Percentiles rank a stretch among this genome's conserved stretches.
Conservation (phyloP, 768 basidiomycete species). For the Botryobasidium botryosum region DNA sequence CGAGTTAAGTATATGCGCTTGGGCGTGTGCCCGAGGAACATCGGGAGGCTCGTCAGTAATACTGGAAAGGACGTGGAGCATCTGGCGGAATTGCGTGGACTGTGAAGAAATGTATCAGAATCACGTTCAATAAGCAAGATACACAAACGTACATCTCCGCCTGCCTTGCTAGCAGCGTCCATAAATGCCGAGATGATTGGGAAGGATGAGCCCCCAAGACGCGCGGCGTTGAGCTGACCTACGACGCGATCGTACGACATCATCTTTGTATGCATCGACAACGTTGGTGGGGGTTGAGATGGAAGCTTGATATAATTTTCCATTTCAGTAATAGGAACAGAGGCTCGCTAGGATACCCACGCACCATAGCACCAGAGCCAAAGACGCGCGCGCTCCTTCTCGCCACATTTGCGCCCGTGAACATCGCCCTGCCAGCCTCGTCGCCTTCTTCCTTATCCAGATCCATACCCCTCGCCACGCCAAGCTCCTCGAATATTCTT, state of each 20-base stretch:
- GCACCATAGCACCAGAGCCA: background rate
- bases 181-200: slow-evolving; percentile 59
- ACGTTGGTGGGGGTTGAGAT: slow-evolving; percentile 9
- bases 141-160: background rate
- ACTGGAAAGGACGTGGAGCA: slow-evolving; percentile 53
- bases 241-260: slow-evolving; percentile 85
- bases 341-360: background rate
- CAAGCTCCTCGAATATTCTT: slow-evolving; percentile 77
- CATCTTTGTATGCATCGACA: slow-evolving; percentile 66
- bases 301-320: background rate
- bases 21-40: slow-evolving; percentile 61
- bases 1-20: slow-evolving; percentile 68
- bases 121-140: background rate
- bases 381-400: background rate
- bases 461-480: slow-evolving; percentile 35
- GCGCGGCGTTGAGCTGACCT: slow-evolving; percentile 54
- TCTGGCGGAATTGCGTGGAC: slow-evolving; percentile 8
- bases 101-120: background rate
- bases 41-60: slow-evolving; percentile 63
- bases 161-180: slow-evolving; percentile 34
- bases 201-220: slow-evolving; percentile 54
- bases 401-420: background rate
- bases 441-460: slow-evolving; percentile 31
- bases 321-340: background rate
- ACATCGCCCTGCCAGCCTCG: background rate